A percentile compares a stretch with the other conserved stretches of the same genome.
phyloP scores from a whole-genome alignment of 2,329 filamentous ascomycete species.

The Aureobasidium sp. region DNA sequence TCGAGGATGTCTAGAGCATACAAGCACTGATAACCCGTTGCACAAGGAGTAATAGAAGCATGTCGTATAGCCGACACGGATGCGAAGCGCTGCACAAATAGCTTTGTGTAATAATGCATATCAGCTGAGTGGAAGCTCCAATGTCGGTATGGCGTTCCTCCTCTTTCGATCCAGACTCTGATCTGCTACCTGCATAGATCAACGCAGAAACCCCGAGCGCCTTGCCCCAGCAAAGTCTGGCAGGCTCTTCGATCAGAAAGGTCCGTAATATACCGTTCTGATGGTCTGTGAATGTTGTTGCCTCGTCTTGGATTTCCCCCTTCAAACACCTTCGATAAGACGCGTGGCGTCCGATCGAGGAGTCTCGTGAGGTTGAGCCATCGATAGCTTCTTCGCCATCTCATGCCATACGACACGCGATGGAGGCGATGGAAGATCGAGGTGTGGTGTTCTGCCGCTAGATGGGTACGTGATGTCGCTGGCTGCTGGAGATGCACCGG shows the following conservation, averaged over 20 bases:
- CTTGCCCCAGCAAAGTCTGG: no score
- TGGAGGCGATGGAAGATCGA: constrained; percentile 6
- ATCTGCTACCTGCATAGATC: no score
- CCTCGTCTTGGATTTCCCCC: no score
- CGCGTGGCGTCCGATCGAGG: not conserved
- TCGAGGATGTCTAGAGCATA: no score
- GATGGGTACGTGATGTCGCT: not conserved
- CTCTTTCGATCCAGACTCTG: no score
- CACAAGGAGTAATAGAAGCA: not conserved
- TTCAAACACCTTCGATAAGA: not conserved
- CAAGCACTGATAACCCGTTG: no score
- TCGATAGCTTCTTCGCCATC: constrained; percentile 9
- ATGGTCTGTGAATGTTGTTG: not conserved
- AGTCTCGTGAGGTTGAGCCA: not conserved
- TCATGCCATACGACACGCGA: constrained; percentile 6
- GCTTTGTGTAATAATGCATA: not conserved
- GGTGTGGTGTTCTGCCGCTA: not conserved
- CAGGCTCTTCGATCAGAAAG: not conserved
- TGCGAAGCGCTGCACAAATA: not conserved
- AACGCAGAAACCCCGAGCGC: no score
- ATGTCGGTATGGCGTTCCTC: no score
- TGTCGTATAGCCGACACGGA: not conserved
- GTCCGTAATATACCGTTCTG: no score
- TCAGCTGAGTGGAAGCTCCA: not conserved
- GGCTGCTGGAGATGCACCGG: not conserved